Evolutionary conservation across 2,329 filamentous ascomycete genomes (phyloP), one percentile per base, ranked within the genome.

Genomic region (Pseudocercospora ulei): DNA sequence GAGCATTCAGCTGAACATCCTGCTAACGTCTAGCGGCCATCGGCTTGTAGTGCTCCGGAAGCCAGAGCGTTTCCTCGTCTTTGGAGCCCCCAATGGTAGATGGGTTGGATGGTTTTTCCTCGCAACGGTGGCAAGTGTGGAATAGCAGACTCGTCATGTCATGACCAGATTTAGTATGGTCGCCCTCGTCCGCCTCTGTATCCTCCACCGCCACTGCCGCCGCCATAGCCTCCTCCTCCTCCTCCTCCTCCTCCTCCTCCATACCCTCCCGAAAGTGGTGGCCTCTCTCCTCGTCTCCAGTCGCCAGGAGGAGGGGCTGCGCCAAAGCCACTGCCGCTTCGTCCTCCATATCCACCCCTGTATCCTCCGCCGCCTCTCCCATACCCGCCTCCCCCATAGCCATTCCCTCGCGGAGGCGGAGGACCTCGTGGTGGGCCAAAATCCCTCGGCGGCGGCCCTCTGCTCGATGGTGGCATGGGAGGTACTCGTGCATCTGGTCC

Each of bases 401-500:
- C 55, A 48, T 56, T 56, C 47, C 48, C 50, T 19, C 49, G 34
- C 4, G 41, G 41, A 14, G 40, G 39, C 12, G 44, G 44, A 27
- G 60, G 56, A 17, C 63, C 55, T 40, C 42, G 48, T 28, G 60
- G 56, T 8, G 63, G 65, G 17, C 63, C 56, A 35, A 44, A 50
- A 11, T 53, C 47, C 34, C 53, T 39, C 3, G 54, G 49, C 24
- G 47, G 49, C 26, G 44, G 47, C n/a, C 56, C 56, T 54, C 56
- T 57, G 6, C 20, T 65, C 62, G 17, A 69, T 7, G 71, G 67
- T n/a, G 72, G 66, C 6, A 66, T 53, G 23, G 81, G 75, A 27
- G 78, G 78, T 24, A 92, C 77, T 19, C 73, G 74, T 0, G 86
- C 86, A 57, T 88, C 80, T 19, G 74, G 66, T 16, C 82, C 65